Percentiles rank a stretch among this genome's conserved stretches.
Conservation (phyloP, 73 alveolate genomes). For the Paramecium bursaria region DNA sequence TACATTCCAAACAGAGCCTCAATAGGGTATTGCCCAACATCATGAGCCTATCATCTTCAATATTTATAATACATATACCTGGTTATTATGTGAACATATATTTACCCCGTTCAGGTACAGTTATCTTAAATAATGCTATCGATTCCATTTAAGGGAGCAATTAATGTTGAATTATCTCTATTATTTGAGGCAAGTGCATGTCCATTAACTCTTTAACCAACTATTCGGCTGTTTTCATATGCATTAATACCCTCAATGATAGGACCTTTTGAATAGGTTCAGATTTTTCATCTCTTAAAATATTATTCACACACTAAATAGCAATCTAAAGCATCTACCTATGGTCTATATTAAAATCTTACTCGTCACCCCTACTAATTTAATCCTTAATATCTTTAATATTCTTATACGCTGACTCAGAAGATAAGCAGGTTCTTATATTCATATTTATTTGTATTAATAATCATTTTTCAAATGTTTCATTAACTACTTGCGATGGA, state of each 20-base stretch:
- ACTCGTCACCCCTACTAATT: neutral
- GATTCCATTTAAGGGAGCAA: slow-evolving; percentile 1
- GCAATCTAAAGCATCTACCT: slow-evolving; percentile 6
- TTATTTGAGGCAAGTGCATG: slow-evolving; percentile 1
- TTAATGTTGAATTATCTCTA: neutral
- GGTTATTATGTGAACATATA: slow-evolving; percentile 1
- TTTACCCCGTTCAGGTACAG: slow-evolving; percentile 36
- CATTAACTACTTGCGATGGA: slow-evolving; percentile 49
- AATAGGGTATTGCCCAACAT: slow-evolving; percentile 24
- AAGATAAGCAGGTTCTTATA: slow-evolving; percentile 15
- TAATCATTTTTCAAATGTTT: slow-evolving; percentile 57
- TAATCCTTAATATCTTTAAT: neutral
- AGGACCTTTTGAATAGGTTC: no score
- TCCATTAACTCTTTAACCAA: slow-evolving; percentile 49
- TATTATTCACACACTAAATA: no score
- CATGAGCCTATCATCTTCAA: neutral
- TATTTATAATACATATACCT: neutral
- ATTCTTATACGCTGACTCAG: neutral
- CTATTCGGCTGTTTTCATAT: slow-evolving; percentile 61
- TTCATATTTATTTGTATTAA: neutral
- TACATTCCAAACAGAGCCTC: slow-evolving; percentile 13
- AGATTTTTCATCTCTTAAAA: no score
- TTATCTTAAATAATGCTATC: neutral
- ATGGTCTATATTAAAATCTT: neutral
- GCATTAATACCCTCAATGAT: no score